Base-by-base conservation (phyloP, 2,329 filamentous ascomycete genomes). In the Xylariaceae sp. region DNA sequence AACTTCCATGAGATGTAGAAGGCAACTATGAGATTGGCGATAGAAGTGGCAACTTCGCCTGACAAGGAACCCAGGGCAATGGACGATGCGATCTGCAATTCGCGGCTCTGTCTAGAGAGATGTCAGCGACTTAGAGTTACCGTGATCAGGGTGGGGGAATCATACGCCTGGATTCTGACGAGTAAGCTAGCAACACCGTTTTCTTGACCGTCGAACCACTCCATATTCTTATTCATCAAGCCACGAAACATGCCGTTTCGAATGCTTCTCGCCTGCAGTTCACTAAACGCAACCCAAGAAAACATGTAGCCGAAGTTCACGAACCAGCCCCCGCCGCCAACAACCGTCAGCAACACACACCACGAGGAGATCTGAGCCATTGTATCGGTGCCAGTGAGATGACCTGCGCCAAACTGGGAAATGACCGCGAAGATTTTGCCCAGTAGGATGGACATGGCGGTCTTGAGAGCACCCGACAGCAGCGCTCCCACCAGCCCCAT, bases 1-100 rank as follows among this genome's bases (percentile, higher is more conserved):
- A 97, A 76, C 58, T 86, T 86, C 89, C 89, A 96, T 0, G 89
- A 94, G 63, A 82, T 87, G 67, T 83, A 86, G 32, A 96, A 79
- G 0, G 91, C 89, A 1, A 96, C 75, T 0, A 73, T 74, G 1
- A 96, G 71, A 6, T 87, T 87, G 3, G 82, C 80, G 3, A 86
- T 34, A 0, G 84, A 79, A 2, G 86, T 83, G n/a, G 87, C 74
- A 0, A 81, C 62, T 57, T 88, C 84, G 56, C 84, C 80, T 6
- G 88, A 65, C 0, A 88, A 69, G 44, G 86, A 80, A 0, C 91
- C 91, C 0, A 96, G 74, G 0, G 90, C 86, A 61, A 94, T 86
- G 0, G 91, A 92, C 0, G 86, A 85, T 0, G 88, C 88, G 1
- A 86, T 74, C 64, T 96, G 91, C 3, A 97, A 75, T 59, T 96